These are phyloP conservation scores for Malus domestica DNA, from an alignment of 306 rosid genomes.

Conservation along the genomic window DNA sequence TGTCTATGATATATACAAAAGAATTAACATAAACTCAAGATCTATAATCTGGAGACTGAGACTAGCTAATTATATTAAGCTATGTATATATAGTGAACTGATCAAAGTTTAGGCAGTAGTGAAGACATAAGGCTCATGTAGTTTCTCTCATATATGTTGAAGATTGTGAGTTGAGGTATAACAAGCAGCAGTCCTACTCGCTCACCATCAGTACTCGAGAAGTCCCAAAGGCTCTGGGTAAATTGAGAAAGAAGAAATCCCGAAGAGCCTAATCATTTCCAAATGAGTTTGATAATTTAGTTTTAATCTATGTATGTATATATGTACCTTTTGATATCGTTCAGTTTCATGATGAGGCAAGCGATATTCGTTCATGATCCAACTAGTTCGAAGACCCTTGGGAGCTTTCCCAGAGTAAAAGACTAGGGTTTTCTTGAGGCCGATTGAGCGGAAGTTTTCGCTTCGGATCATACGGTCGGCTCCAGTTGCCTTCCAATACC, in stretches of 20 bases:
- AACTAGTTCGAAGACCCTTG: constrained; percentile 85
- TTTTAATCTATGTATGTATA: neutral
- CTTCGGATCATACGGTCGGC: constrained; percentile 88
- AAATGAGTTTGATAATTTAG: neutral
- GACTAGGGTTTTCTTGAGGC: constrained; percentile 99
- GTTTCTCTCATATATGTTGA: too few species aligned
- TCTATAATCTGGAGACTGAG: neutral
- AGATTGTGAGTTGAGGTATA: neutral
- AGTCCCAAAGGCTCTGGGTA: neutral
- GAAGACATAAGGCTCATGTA: neutral
- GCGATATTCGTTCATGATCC: constrained; percentile 99
- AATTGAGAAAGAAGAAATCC: neutral
- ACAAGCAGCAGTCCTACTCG: neutral
- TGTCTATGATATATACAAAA: neutral
- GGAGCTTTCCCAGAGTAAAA: constrained; percentile 98
- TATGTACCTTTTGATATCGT: constrained; percentile 78
- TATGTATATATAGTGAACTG: neutral
- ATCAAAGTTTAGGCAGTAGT: neutral
- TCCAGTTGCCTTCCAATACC: constrained; percentile 98
- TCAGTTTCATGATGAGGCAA: constrained; percentile 92
- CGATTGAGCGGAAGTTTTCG: constrained; percentile 72
- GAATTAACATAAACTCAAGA: neutral
- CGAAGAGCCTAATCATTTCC: neutral
- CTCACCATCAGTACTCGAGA: neutral
- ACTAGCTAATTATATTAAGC: neutral